A percentile compares a stretch with the other conserved stretches of the same genome.
Conservation (phyloP, 306 rosid genomes). For the Comarum palustre region DNA sequence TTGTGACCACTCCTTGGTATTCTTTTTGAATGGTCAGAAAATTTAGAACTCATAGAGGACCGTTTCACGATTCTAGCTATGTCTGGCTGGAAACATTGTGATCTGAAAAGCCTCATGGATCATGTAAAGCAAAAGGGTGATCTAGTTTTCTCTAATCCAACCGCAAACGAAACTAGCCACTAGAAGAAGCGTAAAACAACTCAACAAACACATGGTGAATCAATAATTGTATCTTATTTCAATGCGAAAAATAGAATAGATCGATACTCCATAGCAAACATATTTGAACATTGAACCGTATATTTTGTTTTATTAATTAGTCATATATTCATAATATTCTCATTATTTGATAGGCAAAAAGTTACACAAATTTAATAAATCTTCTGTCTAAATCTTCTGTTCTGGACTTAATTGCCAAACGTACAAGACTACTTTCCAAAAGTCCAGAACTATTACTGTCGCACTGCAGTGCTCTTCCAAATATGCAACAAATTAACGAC, state of each 20-base stretch:
- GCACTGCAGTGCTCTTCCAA: background rate
- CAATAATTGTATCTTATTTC: no score
- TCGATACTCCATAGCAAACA: no score
- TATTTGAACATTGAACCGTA: no score
- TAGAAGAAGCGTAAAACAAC: no score
- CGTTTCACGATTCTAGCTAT: background rate
- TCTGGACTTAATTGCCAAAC: background rate
- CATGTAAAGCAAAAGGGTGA: background rate
- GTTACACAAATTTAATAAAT: background rate
- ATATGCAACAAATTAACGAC: background rate
- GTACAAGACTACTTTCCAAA: background rate
- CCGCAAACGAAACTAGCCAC: no score
- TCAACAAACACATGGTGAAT: background rate
- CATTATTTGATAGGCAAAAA: no score
- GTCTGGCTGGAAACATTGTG: background rate
- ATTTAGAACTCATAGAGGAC: background rate
- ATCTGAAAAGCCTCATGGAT: background rate
- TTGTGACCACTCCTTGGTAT: slow-evolving; percentile 52
- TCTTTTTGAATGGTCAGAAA: slow-evolving; percentile 28
- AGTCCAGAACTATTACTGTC: no score
- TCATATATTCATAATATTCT: no score
- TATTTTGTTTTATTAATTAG: no score
- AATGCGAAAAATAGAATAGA: no score
- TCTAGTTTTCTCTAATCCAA: background rate
- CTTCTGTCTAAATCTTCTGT: background rate